A percentile compares a stretch with the other conserved stretches of the same genome.
phyloP scores from a whole-genome alignment of 2,329 filamentous ascomycete species.

The Exophiala calicioides region DNA sequence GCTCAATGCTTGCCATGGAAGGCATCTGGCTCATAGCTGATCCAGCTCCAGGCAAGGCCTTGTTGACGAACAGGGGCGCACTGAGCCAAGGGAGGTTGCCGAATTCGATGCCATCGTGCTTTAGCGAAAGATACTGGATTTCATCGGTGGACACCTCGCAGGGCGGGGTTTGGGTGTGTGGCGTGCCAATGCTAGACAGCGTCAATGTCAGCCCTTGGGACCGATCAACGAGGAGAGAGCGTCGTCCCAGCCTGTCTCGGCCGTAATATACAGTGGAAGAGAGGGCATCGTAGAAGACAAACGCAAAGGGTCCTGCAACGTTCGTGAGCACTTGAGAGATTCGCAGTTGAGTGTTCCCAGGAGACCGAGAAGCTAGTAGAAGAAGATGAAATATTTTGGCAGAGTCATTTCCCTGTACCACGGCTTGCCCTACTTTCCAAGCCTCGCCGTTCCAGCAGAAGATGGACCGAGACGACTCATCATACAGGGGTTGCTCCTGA shows the following conservation, averaged over 20 bases:
- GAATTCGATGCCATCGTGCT: background rate
- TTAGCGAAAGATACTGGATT: conserved; percentile 62
- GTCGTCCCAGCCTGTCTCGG: conserved; percentile 80
- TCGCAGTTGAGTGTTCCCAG: conserved; percentile 30
- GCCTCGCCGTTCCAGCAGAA: conserved; percentile 98
- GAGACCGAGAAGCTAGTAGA: conserved; percentile 41
- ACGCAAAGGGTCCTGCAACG: conserved; percentile 83
- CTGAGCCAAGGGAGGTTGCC: conserved; percentile 18
- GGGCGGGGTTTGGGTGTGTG: conserved; percentile 51
- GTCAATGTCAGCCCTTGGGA: conserved; percentile 49
- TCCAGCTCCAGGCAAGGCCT: background rate
- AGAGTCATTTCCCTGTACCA: conserved; percentile 74
- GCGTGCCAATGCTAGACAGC: conserved; percentile 71
- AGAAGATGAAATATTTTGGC: conserved; percentile 66
- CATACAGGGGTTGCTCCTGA: conserved; percentile 70
- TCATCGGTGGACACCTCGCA: conserved; percentile 82
- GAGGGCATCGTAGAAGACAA: conserved; percentile 73
- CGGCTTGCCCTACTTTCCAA: conserved; percentile 68
- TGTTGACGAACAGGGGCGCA: conserved; percentile 11
- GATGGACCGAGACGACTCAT: conserved; percentile 59
- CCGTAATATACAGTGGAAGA: conserved; percentile 72
- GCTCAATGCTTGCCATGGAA: conserved; percentile 13
- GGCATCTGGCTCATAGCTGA: conserved; percentile 6
- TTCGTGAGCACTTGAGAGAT: conserved; percentile 58
- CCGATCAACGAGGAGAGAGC: conserved; percentile 66